A percentile compares a stretch with the other conserved stretches of the same genome.
These are phyloP conservation scores for Salvia rosmarinus DNA, from an alignment of 257 asterid genomes.

Conservation along the genomic window DNA sequence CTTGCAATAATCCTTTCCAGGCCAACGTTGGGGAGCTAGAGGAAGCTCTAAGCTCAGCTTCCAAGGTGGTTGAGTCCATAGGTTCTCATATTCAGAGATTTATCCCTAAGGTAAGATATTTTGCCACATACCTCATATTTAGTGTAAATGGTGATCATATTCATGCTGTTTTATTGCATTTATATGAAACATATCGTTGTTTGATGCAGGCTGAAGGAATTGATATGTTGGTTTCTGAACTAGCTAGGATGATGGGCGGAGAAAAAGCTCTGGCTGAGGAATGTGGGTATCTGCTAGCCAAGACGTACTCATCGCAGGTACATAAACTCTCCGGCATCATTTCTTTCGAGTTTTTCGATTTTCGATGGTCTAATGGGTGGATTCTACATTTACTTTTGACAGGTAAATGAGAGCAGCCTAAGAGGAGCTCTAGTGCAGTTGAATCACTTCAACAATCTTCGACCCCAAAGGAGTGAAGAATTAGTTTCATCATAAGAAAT, in stretches of 20 bases:
- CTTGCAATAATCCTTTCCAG: slow-evolving; percentile 34
- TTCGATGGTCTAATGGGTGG: not conserved
- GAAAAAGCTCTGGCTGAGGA: slow-evolving; percentile 70
- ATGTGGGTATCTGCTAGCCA: slow-evolving; percentile 61
- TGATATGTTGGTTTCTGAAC: slow-evolving; percentile 57
- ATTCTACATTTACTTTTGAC: not conserved
- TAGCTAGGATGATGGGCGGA: slow-evolving; percentile 64
- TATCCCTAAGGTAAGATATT: slow-evolving; percentile 48
- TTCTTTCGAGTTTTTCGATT: not conserved
- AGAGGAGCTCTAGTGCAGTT: slow-evolving; percentile 42
- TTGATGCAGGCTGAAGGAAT: slow-evolving; percentile 66
- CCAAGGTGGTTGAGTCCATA: slow-evolving; percentile 57
- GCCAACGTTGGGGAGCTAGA: slow-evolving; percentile 50
- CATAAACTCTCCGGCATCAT: too few species aligned
- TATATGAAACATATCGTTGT: not conserved
- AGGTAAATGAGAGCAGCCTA: slow-evolving; percentile 59
- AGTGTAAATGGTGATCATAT: not conserved
- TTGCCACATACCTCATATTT: not conserved
- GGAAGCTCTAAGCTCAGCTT: slow-evolving; percentile 61
- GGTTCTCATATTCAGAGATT: slow-evolving; percentile 44
- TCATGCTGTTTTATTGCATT: not conserved
- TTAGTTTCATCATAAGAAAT: slow-evolving; percentile 10
- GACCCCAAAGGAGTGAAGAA: slow-evolving; percentile 30
- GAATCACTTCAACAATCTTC: slow-evolving; percentile 19
- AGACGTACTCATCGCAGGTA: slow-evolving; percentile 58